Base-by-base conservation (phyloP, 164 flowering plant species). In the Brasenia schreberi region DNA sequence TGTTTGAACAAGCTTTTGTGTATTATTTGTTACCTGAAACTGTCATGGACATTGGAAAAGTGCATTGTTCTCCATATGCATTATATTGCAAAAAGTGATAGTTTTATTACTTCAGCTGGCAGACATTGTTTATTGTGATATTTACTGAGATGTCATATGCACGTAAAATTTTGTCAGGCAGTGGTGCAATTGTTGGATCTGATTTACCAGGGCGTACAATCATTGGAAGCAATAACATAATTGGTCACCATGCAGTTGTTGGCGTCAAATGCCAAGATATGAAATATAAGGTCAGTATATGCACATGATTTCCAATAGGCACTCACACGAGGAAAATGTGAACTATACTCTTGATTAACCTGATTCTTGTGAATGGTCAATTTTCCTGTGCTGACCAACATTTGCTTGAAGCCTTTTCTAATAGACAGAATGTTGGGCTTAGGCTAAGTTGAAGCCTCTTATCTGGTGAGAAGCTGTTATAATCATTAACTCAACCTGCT, bases 101-200 rank as follows among this genome's bases (percentile, higher is more conserved):
- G 16, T 65, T 67, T 6, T 23, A 63, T 4, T 68, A 62, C 23
- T 63, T 64, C 53, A 17, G 42, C 18, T 43, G 64, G 44, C 69
- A 66, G 19, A 23, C 18, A 42, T 69, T 9, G 66, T 65, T 45
- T 19, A 18, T 16, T 65, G 2, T n/a, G 16, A 56, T 56, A n/a
- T 7, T 60, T n/a, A 17, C 27, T 60, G 27, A n/a, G 6, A 60
- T n/a, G n/a, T 7, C 62, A 19, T 60, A 5, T n/a, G 16, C n/a
- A 7, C 9, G 18, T 7, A 58, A 9, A 69, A 75, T 49, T 65
- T 69, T 81, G 80, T 73, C 76, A 75, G 77, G 80, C 83, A 91
- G 96, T 82, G 96, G 97, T 70, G 97, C 97, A 62, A 80, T 94
- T 68, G 85, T 91, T 76, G 99, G 99, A 23, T 92, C 90, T 73